Evolutionary conservation across 768 basidiomycete genomes (phyloP).

Genomic region (Leccinum imitatum): DNA sequence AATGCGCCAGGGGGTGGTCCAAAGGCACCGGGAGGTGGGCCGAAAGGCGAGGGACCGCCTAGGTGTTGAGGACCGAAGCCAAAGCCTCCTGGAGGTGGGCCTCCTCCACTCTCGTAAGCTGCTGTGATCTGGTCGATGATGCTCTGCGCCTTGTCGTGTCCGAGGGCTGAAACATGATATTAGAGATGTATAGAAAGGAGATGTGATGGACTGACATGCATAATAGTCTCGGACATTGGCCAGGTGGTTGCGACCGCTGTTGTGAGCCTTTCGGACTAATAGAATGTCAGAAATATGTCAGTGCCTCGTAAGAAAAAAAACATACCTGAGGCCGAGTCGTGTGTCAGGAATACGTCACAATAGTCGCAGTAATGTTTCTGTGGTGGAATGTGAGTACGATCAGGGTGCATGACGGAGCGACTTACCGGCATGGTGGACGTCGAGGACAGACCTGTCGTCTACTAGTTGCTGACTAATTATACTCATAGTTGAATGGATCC

Average conservation of each 20-base stretch:
- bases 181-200: neutral
- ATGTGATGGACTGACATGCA: constrained; percentile 59
- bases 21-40: constrained; percentile 48
- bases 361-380: constrained; percentile 96
- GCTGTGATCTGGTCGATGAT: constrained; percentile 99
- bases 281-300: constrained; percentile 4
- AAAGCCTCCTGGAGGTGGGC: constrained; percentile 85
- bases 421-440: constrained; percentile 65
- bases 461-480: constrained; percentile 29
- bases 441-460: constrained; percentile 15
- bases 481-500: constrained; percentile 55
- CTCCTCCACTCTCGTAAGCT: constrained; percentile 83
- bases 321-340: constrained; percentile 89
- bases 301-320: constrained; percentile 3
- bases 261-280: constrained; percentile 95
- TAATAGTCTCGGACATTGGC: constrained; percentile 97
- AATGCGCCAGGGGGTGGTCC: constrained; percentile 33
- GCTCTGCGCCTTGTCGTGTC: constrained; percentile 96
- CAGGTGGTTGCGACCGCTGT: constrained; percentile 95
- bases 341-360: constrained; percentile 91
- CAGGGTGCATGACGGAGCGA: constrained; percentile 10
- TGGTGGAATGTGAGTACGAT: neutral
- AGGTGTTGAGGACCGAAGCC: constrained; percentile 84
- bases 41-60: constrained; percentile 52
- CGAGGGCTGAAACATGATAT: constrained; percentile 54